phyloP scores from a whole-genome alignment of 176 grass and related monocot species.

The Oryza coarctata region DNA sequence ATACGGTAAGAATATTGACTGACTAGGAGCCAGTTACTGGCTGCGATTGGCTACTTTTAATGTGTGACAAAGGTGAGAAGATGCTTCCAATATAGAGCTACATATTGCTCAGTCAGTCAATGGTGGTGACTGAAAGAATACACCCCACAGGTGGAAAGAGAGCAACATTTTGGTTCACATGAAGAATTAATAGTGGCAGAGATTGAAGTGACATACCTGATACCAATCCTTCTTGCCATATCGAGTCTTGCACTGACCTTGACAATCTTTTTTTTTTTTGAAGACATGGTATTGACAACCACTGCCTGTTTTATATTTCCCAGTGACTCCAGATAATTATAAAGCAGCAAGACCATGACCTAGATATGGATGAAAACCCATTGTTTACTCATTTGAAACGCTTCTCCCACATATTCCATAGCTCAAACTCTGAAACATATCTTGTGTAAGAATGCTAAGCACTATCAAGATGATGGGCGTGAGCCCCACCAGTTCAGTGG shows the following conservation, averaged over 20 bases:
- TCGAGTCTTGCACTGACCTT: neutral
- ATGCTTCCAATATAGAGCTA: neutral
- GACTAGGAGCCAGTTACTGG: no score
- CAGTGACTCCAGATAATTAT: neutral
- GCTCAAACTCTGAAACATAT: neutral
- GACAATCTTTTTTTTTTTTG: neutral
- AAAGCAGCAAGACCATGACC: neutral
- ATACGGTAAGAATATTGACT: no score
- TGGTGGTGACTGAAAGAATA: neutral
- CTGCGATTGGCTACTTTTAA: no score
- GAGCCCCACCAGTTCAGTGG: neutral
- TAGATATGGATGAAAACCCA: neutral
- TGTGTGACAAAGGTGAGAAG: neutral
- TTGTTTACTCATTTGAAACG: neutral
- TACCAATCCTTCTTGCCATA: neutral
- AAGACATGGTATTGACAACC: neutral
- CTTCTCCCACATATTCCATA: neutral
- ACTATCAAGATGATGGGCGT: neutral
- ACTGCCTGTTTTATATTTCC: no score
- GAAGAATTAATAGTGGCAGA: neutral
- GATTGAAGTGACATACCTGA: no score
- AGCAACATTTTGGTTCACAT: neutral
- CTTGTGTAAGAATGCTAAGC: neutral
- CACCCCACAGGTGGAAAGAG: neutral
- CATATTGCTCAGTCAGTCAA: neutral